These are phyloP conservation scores for Xanthoceras sorbifolium DNA, from an alignment of 345 rosid species.

Conservation along the genomic window DNA sequence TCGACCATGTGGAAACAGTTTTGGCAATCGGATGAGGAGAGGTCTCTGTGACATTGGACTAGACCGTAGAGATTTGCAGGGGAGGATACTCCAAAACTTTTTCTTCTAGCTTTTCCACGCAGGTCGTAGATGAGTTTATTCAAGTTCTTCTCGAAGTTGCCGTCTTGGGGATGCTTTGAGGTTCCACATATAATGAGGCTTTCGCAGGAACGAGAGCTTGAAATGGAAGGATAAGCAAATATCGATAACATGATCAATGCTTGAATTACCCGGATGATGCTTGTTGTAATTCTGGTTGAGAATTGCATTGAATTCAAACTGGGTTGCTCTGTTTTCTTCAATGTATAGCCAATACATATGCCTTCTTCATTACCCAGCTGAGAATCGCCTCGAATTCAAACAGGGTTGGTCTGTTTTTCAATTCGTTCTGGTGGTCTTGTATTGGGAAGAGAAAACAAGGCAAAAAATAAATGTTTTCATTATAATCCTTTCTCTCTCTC, in stretches of 20 bases:
- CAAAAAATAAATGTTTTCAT: background rate
- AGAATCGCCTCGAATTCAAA: constrained; percentile 30
- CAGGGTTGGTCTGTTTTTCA: constrained; percentile 11
- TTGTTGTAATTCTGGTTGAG: constrained; percentile 15
- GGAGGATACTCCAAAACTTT: constrained; percentile 24
- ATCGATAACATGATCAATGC: background rate
- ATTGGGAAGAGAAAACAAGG: too few relatives aligned
- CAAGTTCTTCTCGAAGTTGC: background rate
- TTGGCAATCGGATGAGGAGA: constrained; percentile 41
- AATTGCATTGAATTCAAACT: constrained; percentile 33
- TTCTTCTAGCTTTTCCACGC: background rate
- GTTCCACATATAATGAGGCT: constrained; percentile 16
- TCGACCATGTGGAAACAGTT: constrained; percentile 42
- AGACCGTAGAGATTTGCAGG: constrained; percentile 28
- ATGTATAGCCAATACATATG: too few relatives aligned
- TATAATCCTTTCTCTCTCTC: background rate
- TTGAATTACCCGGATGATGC: constrained; percentile 17
- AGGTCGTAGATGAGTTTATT: background rate
- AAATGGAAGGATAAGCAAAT: background rate
- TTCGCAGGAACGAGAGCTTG: constrained; percentile 6
- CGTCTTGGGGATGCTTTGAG: background rate
- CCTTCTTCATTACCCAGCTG: constrained; percentile 7
- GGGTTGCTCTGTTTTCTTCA: background rate
- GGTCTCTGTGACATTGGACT: constrained; percentile 51
- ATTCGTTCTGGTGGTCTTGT: too few relatives aligned